These are phyloP conservation scores for Medicago lupulina DNA, from an alignment of 306 rosid genomes.

Conservation along the genomic window DNA sequence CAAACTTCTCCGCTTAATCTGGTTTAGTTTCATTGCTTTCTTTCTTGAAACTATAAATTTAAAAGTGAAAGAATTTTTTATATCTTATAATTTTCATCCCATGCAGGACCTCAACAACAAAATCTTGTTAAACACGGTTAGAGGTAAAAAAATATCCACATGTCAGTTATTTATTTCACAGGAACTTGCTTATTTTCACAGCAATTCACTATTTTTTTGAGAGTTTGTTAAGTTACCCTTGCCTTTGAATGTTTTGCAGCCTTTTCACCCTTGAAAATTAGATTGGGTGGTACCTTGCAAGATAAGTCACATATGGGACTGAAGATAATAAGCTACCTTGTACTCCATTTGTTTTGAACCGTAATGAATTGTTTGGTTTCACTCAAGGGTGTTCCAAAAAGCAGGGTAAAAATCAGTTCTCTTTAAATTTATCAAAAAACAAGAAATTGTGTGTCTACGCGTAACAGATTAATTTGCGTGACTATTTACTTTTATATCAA, in stretches of 20 bases:
- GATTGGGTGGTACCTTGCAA: slow-evolving; percentile 91
- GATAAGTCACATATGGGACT: slow-evolving; percentile 79
- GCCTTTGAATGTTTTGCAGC: slow-evolving; percentile 64
- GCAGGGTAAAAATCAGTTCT: slow-evolving; percentile 66
- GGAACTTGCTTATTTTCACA: no score
- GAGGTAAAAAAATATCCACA: no score
- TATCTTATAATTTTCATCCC: no score
- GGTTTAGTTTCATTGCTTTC: no score
- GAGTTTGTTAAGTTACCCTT: slow-evolving; percentile 9
- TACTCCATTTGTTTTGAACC: slow-evolving; percentile 54
- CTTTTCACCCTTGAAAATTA: slow-evolving; percentile 84
- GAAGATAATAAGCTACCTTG: slow-evolving; percentile 59
- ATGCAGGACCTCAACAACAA: no score
- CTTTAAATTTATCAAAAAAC: slow-evolving; percentile 9
- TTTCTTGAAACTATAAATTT: no score
- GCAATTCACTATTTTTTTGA: neutral
- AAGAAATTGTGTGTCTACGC: neutral
- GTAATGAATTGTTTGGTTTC: slow-evolving; percentile 72
- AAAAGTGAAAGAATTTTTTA: no score
- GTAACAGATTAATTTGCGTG: slow-evolving; percentile 14
- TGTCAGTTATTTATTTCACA: no score
- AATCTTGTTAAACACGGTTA: no score
- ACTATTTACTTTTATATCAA: slow-evolving; percentile 35
- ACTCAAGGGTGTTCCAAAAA: slow-evolving; percentile 75
- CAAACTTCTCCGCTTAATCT: no score